These are phyloP conservation scores for Nigrospora osmanthi DNA, from an alignment of 2,329 filamentous ascomycete genomes.

Conservation along the genomic window DNA sequence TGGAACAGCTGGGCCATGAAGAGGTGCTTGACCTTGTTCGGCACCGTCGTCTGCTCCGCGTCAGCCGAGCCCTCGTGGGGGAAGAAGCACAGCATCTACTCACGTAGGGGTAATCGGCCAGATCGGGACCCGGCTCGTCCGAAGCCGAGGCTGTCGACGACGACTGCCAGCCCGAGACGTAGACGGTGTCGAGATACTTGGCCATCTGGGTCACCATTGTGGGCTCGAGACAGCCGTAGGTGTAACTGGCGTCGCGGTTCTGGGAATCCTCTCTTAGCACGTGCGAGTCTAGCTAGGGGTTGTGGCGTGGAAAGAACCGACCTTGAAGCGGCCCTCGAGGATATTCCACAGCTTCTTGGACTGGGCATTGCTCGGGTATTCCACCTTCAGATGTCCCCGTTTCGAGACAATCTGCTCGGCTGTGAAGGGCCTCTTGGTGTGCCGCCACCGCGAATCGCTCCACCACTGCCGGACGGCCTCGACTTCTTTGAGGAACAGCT, in stretches of 20 bases:
- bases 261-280: constrained; percentile 24
- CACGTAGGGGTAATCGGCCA: constrained; percentile 94
- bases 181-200: constrained; percentile 96
- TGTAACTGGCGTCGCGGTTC: constrained; percentile 82
- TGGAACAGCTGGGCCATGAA: constrained; percentile 99
- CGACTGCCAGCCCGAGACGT: constrained; percentile 98
- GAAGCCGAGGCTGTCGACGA: constrained; percentile 92
- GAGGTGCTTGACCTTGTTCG: constrained; percentile 94
- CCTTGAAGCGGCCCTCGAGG: constrained; percentile 78
- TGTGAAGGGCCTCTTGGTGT: constrained; percentile 87
- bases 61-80: background rate
- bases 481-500: constrained; percentile 74
- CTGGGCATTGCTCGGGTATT: constrained; percentile 84
- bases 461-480: constrained; percentile 90
- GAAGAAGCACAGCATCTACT: constrained; percentile 19
- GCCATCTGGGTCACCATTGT: constrained; percentile 99
- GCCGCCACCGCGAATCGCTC: constrained; percentile 83
- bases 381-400: constrained; percentile 80
- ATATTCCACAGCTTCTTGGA: constrained; percentile 94
- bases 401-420: constrained; percentile 97
- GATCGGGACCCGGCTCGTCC: constrained; percentile 93
- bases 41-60: constrained; percentile 72
- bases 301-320: constrained; percentile 27
- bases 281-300: background rate
- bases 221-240: constrained; percentile 93